Base-by-base conservation (phyloP, 768 basidiomycete species). In the Leucocoprinus leucothites region DNA sequence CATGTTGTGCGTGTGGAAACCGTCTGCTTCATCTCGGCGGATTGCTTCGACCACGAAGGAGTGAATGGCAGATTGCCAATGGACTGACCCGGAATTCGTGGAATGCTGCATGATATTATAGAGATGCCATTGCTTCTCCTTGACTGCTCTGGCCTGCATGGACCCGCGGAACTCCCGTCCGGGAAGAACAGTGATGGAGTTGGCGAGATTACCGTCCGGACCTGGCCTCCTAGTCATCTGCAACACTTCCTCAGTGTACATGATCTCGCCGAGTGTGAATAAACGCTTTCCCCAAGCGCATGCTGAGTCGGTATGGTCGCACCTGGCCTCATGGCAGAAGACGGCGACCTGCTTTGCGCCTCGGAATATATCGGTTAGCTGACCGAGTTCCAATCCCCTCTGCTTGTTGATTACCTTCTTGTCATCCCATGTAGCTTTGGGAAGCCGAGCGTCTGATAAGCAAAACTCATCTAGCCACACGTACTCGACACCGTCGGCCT, bases 11-110 rank as follows among this genome's bases (percentile, higher is more conserved):
- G 60, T 40, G n/a, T 48, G 36, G 41, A 36, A 60, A 11, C 31
- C 31, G 5, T 31, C 52, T 11, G 40, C 59, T 34, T 66, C 60
- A 38, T 63, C 59, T n/a, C 66, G 57, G 2, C 60, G 57, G 18
- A 67, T 62, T 4, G 56, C 57, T 49, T 66, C 65, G 36, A 64
- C 57, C 21, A n/a, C n/a, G n/a, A n/a, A n/a, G n/a, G n/a, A n/a
- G n/a, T n/a, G n/a, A 48, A 64, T 64, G 14, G 60, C 60, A 18
- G 48, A 34, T 53, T 64, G 63, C 63, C 63, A 64, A n/a, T 56
- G 34, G 9, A 51, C 56, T 18, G 60, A 19, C 1, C 63, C 63
- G 18, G 55, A 50, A 49, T 64, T 61, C 16, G 47, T 51, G 3
- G 60, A 35, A 18, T 64, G 61, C 34, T 62, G 60, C 63, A 64